These are phyloP conservation scores for Ceratocystis variospora DNA, from an alignment of 2,329 filamentous ascomycete species.

Conservation along the genomic window DNA sequence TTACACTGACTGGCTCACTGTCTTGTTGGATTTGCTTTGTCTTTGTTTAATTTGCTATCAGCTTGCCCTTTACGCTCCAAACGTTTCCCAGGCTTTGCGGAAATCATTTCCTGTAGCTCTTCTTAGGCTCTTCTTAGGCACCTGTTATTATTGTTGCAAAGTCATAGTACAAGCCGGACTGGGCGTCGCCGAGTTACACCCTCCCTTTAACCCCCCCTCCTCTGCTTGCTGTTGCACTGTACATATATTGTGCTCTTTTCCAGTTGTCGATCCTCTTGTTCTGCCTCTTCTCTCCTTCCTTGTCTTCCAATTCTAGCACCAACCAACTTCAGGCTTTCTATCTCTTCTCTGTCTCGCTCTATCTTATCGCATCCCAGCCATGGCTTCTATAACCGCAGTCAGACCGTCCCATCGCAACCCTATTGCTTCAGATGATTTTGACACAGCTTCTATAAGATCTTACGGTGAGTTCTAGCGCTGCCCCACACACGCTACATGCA, in stretches of 20 bases:
- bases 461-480: constrained; percentile 37
- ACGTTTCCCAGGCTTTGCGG: background rate
- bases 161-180: background rate
- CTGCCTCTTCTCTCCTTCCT: constrained; percentile 5
- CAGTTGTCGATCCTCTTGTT: background rate
- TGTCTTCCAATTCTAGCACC: background rate
- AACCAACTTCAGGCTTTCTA: background rate
- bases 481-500: background rate
- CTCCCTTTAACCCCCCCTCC: background rate
- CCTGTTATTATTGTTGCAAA: background rate
- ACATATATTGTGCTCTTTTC: background rate
- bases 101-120: background rate
- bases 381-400: constrained; percentile 5
- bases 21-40: background rate
- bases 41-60: background rate
- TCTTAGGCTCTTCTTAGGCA: background rate
- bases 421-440: constrained; percentile 42
- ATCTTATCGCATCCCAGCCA: background rate
- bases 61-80: background rate
- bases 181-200: background rate
- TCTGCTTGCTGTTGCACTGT: background rate
- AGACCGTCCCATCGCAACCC: constrained; percentile 21
- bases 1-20: no score
- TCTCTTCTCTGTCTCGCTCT: background rate
- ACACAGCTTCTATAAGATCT: constrained; percentile 53